Percentiles rank a stretch among this genome's conserved stretches.
phyloP scores from a whole-genome alignment of 257 asterid genomes.

The Nicotiana tabacum region DNA sequence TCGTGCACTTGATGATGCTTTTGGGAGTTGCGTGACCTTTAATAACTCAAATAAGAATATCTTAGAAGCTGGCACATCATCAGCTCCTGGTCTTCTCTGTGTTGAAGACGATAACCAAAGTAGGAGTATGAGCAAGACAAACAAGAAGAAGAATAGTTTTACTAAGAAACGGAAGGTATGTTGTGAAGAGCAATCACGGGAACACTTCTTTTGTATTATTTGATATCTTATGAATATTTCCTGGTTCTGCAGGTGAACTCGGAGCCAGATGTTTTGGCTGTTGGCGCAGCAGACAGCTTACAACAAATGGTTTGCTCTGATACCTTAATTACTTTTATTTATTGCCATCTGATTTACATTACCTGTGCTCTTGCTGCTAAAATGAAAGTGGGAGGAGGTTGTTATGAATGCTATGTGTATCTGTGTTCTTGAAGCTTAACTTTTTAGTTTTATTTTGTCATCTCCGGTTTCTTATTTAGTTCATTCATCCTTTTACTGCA shows the following conservation, averaged over 20 bases:
- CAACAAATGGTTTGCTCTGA: slow-evolving; percentile 73
- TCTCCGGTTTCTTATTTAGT: background rate
- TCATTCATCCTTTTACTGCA: slow-evolving; percentile 19
- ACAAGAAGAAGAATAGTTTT: slow-evolving; percentile 61
- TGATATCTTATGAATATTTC: background rate
- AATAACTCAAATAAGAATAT: slow-evolving; percentile 65
- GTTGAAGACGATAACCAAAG: slow-evolving; percentile 71
- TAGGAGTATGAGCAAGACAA: slow-evolving; percentile 73
- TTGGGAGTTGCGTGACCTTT: slow-evolving; percentile 61
- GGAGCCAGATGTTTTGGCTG: slow-evolving; percentile 64
- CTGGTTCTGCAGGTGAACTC: slow-evolving; percentile 52
- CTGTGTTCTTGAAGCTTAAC: background rate
- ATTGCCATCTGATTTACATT: background rate
- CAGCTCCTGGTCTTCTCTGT: slow-evolving; percentile 66
- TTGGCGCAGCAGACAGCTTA: slow-evolving; percentile 63
- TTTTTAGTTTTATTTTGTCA: background rate
- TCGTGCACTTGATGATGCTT: slow-evolving; percentile 78
- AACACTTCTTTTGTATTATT: background rate
- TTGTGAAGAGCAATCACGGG: slow-evolving; percentile 8
- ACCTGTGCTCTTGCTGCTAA: background rate
- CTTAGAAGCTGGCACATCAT: slow-evolving; percentile 64
- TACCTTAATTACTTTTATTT: slow-evolving; percentile 7
- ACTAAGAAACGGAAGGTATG: slow-evolving; percentile 85
- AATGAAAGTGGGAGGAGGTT: background rate
- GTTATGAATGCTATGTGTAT: background rate